A percentile compares a stretch with the other conserved stretches of the same genome.
phyloP scores from a whole-genome alignment of 805 yeast species.

The Lachancea dasiensis region DNA sequence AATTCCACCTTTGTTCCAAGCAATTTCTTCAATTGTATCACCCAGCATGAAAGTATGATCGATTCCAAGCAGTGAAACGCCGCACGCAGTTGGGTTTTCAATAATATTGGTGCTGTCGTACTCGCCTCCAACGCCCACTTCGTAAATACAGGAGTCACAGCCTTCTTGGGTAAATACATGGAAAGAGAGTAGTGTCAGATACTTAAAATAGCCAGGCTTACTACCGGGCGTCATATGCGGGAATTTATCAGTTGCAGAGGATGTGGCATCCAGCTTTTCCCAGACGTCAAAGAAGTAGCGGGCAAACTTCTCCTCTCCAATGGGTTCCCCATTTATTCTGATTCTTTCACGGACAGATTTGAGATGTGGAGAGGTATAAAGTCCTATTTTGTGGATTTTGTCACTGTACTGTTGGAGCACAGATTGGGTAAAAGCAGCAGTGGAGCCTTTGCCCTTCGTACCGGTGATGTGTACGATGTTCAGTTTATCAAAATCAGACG shows the following conservation, averaged over 20 bases:
- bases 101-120: constrained; percentile 93
- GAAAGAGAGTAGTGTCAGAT: constrained; percentile 80
- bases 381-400: constrained; percentile 56
- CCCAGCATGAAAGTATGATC: constrained; percentile 91
- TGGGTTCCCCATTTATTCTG: constrained; percentile 79
- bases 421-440: constrained; percentile 88
- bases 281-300: constrained; percentile 91
- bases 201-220: constrained; percentile 92
- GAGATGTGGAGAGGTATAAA: constrained; percentile 95
- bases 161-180: constrained; percentile 85
- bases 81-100: constrained; percentile 74
- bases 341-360: constrained; percentile 90
- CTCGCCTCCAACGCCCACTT: constrained; percentile 98
- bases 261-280: constrained; percentile 63
- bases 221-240: constrained; percentile 69
- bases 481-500: constrained; percentile 62
- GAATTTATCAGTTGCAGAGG: constrained; percentile 49
- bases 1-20: constrained; percentile 96
- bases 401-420: constrained; percentile 60
- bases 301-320: constrained; percentile 73
- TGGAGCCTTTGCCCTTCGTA: constrained; percentile 97
- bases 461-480: constrained; percentile 93
- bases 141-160: constrained; percentile 91
- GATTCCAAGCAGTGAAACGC: constrained; percentile 79
- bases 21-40: constrained; percentile 76